Evolutionary conservation across 2,329 filamentous ascomycete genomes (phyloP).

Genomic region (Rhytidhysteron rufulum): DNA sequence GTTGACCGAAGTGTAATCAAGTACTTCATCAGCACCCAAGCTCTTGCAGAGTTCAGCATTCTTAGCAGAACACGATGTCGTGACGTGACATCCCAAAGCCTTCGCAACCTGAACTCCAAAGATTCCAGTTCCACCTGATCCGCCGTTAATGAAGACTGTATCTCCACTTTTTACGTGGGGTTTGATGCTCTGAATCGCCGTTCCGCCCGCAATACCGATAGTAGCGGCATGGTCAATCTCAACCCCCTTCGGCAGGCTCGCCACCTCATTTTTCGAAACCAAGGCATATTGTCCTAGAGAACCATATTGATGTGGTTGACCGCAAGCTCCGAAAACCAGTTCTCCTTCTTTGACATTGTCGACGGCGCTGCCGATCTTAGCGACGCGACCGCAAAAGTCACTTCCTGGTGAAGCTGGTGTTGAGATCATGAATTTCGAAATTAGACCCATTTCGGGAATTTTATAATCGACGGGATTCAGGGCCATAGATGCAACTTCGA

Average conservation of each 20-base stretch:
- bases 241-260: conserved; percentile 22
- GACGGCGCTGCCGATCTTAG: conserved; percentile 27
- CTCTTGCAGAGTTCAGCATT: conserved; percentile 56
- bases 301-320: conserved; percentile 28
- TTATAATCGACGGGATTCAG: conserved; percentile 67
- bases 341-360: conserved; percentile 32
- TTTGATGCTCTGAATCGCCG: conserved; percentile 36
- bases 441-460: conserved; percentile 48
- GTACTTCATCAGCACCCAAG: conserved; percentile 61
- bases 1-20: conserved; percentile 56
- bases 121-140: conserved; percentile 58
- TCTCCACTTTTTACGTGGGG: conserved; percentile 40
- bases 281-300: conserved; percentile 36
- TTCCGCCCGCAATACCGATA: conserved; percentile 35
- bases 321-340: conserved; percentile 37
- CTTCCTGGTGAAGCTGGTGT: conserved; percentile 45
- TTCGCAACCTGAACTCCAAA: conserved; percentile 64
- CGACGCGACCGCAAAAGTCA: conserved; percentile 52
- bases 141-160: conserved; percentile 62
- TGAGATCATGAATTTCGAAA: conserved; percentile 35
- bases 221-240: conserved; percentile 32
- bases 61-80: conserved; percentile 53
- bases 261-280: conserved; percentile 16
- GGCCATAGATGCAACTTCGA: conserved; percentile 51
- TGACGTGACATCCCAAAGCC: conserved; percentile 56